These are phyloP conservation scores for Globisporangium camurandrum DNA, from an alignment of 352 stramenopile species.

Conservation along the genomic window DNA sequence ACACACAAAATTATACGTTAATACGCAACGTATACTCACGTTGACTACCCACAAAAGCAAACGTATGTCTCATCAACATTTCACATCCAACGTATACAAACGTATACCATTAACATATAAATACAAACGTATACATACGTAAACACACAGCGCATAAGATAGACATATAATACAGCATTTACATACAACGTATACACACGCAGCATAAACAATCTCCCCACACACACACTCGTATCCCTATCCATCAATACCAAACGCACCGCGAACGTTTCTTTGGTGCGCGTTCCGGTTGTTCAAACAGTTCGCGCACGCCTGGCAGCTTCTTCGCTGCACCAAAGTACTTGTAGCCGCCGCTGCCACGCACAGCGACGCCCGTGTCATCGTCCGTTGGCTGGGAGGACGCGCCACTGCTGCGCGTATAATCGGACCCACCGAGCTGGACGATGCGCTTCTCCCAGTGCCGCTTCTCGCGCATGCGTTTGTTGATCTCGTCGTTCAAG, in stretches of 20 bases:
- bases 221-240: neutral
- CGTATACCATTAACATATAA: neutral
- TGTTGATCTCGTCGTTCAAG: slow-evolving; percentile 99
- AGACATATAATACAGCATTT: neutral
- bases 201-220: too few species aligned
- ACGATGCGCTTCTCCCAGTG: slow-evolving; percentile 86
- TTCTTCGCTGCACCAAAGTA: slow-evolving; percentile 97
- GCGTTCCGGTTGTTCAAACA: slow-evolving; percentile 84
- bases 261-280: slow-evolving; percentile 47
- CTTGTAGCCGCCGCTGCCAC: slow-evolving; percentile 84
- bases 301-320: slow-evolving; percentile 92
- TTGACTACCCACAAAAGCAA: too few species aligned
- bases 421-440: slow-evolving; percentile 88
- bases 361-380: slow-evolving; percentile 59
- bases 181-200: too few species aligned
- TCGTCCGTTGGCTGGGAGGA: slow-evolving; percentile 74
- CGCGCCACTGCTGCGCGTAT: slow-evolving; percentile 61
- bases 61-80: too few species aligned
- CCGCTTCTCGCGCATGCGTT: slow-evolving; percentile 91
- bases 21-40: too few species aligned
- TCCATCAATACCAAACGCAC: slow-evolving; percentile 3
- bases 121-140: neutral
- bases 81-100: too few species aligned
- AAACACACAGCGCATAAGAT: neutral
- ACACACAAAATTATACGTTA: neutral